Evolutionary conservation across 106 monocot genomes (phyloP).

Genomic region (Platanthera zijinensis): DNA sequence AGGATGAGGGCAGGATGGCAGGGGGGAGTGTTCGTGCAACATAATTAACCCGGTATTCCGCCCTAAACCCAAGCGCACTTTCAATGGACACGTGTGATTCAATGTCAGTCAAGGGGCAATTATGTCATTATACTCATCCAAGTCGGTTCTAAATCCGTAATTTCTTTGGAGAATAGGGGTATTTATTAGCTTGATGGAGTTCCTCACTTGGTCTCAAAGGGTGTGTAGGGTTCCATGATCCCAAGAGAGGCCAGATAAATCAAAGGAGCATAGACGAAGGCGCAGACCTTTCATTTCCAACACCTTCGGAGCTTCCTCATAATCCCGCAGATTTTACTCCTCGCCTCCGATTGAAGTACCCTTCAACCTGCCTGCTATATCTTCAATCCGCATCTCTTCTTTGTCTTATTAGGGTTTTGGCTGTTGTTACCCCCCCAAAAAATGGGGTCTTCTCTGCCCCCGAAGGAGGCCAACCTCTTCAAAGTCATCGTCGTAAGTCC

Average conservation of each 20-base stretch:
- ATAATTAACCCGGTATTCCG: no score
- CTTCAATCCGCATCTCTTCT: not conserved
- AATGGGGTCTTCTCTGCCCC: constrained; percentile 65
- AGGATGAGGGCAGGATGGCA: no score
- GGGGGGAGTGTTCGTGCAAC: no score
- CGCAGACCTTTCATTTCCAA: not conserved
- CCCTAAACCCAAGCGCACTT: no score
- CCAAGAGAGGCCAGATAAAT: constrained; percentile 1
- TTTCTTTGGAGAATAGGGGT: not conserved
- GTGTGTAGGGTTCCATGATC: constrained; percentile 7
- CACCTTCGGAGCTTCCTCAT: not conserved
- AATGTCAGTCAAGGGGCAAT: no score
- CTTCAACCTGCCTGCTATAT: not conserved
- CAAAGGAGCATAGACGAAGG: not conserved
- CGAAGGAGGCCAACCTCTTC: constrained; percentile 96
- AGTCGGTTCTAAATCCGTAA: not conserved
- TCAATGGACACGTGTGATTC: no score
- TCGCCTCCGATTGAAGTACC: not conserved
- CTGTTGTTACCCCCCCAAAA: constrained; percentile 6
- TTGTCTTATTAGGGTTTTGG: constrained; percentile 1
- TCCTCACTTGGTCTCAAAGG: not conserved
- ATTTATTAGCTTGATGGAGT: not conserved
- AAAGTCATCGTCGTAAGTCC: constrained; percentile 95
- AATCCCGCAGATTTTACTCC: not conserved
- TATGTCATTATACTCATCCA: no score